Evolutionary conservation across 2,329 filamentous ascomycete species (phyloP).

Genomic region (Xylariaceae sp.): DNA sequence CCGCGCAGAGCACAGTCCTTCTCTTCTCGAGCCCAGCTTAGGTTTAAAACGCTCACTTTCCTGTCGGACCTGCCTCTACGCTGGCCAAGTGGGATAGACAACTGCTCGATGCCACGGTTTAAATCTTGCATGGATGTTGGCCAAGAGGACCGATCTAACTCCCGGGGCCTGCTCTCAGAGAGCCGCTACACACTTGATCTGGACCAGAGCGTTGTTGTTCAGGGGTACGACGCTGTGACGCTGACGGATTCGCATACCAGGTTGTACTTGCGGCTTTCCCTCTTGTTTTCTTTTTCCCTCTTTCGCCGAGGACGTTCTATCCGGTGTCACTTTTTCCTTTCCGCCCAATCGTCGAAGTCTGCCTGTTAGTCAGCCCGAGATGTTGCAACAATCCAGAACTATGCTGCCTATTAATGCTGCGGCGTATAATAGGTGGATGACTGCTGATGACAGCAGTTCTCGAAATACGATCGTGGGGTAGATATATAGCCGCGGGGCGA

Average conservation of each 20-base stretch:
- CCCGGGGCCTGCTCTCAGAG: slow-evolving; percentile 26
- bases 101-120: slow-evolving; percentile 41
- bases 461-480: slow-evolving; percentile 12
- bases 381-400: slow-evolving; percentile 7
- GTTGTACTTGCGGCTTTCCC: slow-evolving; percentile 20
- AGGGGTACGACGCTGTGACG: slow-evolving; percentile 15
- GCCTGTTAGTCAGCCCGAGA: slow-evolving; percentile 17
- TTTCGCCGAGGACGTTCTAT: slow-evolving; percentile 16
- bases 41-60: slow-evolving; percentile 51
- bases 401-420: slow-evolving; percentile 9
- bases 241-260: slow-evolving; percentile 24
- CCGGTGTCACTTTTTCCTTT: slow-evolving; percentile 2
- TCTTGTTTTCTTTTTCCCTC: slow-evolving; percentile 13
- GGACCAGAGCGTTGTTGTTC: slow-evolving; percentile 18
- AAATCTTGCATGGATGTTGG: slow-evolving; percentile 51
- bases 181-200: slow-evolving; percentile 19
- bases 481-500: slow-evolving; percentile 24
- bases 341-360: slow-evolving; percentile 13
- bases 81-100: slow-evolving; percentile 48
- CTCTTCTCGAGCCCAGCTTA: slow-evolving; percentile 52
- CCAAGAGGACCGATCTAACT: slow-evolving; percentile 27
- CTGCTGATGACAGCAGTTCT: slow-evolving; percentile 18
- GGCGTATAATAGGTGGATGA: slow-evolving; percentile 12
- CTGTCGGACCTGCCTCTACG: slow-evolving; percentile 53
- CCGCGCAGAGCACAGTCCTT: slow-evolving; percentile 53